A percentile compares a stretch with the other conserved stretches of the same genome.
These are phyloP conservation scores for Arabis alpina DNA, from an alignment of 345 rosid genomes.

Conservation along the genomic window DNA sequence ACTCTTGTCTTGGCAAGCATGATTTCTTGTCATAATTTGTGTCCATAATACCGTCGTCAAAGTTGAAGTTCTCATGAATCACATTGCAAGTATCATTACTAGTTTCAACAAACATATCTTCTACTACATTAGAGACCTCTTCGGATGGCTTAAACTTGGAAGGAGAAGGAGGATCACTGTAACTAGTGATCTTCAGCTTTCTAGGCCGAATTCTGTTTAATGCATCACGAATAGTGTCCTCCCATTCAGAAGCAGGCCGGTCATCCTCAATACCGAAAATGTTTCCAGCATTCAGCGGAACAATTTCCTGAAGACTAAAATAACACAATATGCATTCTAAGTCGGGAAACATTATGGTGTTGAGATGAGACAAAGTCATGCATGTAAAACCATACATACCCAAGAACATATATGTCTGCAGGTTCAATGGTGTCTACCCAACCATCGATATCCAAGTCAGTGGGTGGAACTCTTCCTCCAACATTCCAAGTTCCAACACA, in stretches of 20 bases:
- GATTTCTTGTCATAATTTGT: constrained; percentile 36
- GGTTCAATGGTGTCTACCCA: constrained; percentile 71
- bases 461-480: constrained; percentile 69
- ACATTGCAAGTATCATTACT: constrained; percentile 66
- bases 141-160: constrained; percentile 64
- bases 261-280: constrained; percentile 85
- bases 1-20: constrained; percentile 44
- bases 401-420: constrained; percentile 82
- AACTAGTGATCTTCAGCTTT: constrained; percentile 56
- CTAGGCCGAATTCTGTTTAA: constrained; percentile 60
- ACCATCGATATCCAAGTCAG: constrained; percentile 74
- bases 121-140: constrained; percentile 55
- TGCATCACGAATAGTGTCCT: constrained; percentile 72
- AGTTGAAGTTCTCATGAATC: constrained; percentile 28
- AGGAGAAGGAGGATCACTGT: constrained; percentile 92
- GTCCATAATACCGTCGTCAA: constrained; percentile 26
- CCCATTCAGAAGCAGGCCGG: constrained; percentile 82
- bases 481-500: constrained; percentile 84
- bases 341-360: background rate
- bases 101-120: constrained; percentile 62
- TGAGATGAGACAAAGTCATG: background rate
- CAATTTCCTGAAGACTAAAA: constrained; percentile 87
- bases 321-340: constrained; percentile 1
- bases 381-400: constrained; percentile 43
- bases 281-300: constrained; percentile 89